A percentile compares a stretch with the other conserved stretches of the same genome.
Conservation (phyloP, 2,329 filamentous ascomycete species). For the Trichoderma breve region DNA sequence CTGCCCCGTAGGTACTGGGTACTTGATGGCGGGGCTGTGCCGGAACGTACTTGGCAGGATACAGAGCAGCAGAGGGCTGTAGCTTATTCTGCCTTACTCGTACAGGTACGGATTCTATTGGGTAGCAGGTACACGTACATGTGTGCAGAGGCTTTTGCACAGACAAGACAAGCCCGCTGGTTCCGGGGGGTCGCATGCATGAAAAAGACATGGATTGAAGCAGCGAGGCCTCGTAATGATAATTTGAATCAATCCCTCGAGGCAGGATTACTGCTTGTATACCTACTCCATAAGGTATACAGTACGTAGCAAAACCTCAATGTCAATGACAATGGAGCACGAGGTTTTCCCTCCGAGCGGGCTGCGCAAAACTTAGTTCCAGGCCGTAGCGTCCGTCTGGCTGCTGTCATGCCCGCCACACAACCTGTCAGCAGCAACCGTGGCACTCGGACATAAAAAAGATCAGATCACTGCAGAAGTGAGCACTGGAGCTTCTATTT, state of each 20-base stretch:
- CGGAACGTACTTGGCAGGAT: background rate
- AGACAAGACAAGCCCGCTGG: background rate
- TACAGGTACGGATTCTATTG: background rate
- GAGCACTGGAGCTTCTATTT: background rate
- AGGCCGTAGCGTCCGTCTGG: background rate
- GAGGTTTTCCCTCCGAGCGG: background rate
- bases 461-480: background rate
- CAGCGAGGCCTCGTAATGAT: background rate
- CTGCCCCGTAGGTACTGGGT: background rate
- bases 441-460: background rate
- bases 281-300: background rate
- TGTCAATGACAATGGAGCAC: background rate
- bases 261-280: background rate
- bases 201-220: background rate
- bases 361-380: background rate
- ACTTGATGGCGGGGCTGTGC: slow-evolving; percentile 16
- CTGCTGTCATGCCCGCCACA: background rate
- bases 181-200: slow-evolving; percentile 1
- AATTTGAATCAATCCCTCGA: background rate
- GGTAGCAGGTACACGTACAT: background rate
- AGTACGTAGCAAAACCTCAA: background rate
- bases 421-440: background rate
- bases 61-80: background rate
- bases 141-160: background rate
- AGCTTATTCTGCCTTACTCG: background rate